phyloP scores from a whole-genome alignment of 306 rosid genomes.

The Corylus heterophylla region DNA sequence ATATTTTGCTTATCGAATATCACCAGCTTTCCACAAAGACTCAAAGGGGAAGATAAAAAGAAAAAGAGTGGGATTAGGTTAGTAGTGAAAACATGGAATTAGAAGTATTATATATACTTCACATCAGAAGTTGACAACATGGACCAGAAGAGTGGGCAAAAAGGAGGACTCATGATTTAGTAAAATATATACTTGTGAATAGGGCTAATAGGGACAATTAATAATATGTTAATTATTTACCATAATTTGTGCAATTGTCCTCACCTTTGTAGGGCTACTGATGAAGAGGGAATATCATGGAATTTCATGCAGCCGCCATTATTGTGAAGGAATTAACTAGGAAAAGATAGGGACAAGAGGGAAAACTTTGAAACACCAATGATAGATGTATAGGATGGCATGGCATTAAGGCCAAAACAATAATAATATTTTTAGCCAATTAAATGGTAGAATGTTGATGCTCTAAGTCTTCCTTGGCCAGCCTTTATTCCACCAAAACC shows the following conservation, averaged over 20 bases:
- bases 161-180: not conserved
- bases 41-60: not conserved
- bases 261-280: not conserved
- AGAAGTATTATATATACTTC: constrained; percentile 1
- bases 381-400: constrained; percentile 11
- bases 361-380: not conserved
- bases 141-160: not conserved
- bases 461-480: not conserved
- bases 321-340: not conserved
- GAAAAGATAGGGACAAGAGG: constrained; percentile 11
- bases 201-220: not conserved
- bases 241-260: constrained; percentile 3
- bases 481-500: constrained; percentile 18
- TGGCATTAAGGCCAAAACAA: constrained; percentile 22
- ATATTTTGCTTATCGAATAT: not conserved
- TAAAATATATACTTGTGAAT: not conserved
- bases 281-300: not conserved
- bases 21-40: too few species aligned
- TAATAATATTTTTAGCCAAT: not conserved
- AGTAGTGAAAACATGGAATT: constrained; percentile 4
- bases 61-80: not conserved
- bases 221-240: not conserved
- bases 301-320: constrained; percentile 1
- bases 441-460: not conserved
- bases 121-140: not conserved